These are phyloP conservation scores for Fusarium tupiense DNA, from an alignment of 2,329 filamentous ascomycete species.

Conservation along the genomic window DNA sequence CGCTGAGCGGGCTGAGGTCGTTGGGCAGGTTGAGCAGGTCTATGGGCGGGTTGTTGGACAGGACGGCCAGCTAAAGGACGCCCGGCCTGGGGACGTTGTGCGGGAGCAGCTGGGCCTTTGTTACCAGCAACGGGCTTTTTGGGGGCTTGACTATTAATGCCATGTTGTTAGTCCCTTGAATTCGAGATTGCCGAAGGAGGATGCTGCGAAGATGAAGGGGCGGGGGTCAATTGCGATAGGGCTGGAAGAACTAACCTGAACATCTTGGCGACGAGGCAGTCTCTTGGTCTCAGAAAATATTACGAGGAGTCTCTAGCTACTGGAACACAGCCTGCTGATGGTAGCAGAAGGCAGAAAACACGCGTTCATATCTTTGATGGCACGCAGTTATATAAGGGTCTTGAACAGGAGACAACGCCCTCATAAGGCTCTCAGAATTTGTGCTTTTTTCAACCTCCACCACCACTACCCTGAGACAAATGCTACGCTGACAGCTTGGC, in stretches of 20 bases:
- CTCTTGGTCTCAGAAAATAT: fast-evolving
- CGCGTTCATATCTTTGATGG: fast-evolving
- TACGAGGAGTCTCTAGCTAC: fast-evolving
- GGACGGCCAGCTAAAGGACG: not conserved
- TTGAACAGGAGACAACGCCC: not conserved
- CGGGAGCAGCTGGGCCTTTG: not conserved
- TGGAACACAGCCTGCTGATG: fast-evolving
- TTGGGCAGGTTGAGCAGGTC: not conserved
- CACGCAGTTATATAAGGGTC: not conserved
- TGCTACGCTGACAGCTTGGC: not conserved
- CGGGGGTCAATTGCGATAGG: not conserved
- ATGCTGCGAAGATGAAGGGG: not conserved
- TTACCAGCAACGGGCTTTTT: not conserved
- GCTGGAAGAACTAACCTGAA: not conserved
- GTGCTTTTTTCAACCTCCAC: not conserved
- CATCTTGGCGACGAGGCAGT: not conserved
- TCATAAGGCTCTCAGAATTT: not conserved
- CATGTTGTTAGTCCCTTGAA: not conserved
- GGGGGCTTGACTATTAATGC: not conserved
- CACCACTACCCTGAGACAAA: not conserved
- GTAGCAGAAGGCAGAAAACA: fast-evolving
- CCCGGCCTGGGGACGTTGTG: not conserved
- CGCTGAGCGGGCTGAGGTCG: not conserved
- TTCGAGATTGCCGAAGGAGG: not conserved
- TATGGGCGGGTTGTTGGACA: not conserved